Percentiles rank a stretch among this genome's conserved stretches.
phyloP scores from a whole-genome alignment of 768 basidiomycete species.

The Lactarius hatsudake region DNA sequence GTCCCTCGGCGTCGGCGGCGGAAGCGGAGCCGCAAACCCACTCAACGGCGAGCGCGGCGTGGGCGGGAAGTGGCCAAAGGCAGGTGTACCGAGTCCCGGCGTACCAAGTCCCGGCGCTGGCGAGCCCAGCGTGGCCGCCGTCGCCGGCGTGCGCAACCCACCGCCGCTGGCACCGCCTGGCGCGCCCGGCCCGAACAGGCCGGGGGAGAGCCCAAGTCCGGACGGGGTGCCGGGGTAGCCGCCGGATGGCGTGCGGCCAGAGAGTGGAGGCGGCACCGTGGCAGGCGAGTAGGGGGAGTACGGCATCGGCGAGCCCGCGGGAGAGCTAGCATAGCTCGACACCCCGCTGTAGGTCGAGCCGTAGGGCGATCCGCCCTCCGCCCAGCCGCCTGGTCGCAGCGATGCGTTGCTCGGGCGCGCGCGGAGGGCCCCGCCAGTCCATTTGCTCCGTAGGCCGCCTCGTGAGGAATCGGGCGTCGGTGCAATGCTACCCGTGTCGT shows the following conservation, averaged over 20 bases:
- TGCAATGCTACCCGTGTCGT: constrained; percentile 65
- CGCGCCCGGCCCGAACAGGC: no score
- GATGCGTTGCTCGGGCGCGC: constrained; percentile 42
- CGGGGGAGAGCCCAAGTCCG: constrained; percentile 22
- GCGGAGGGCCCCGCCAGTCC: constrained; percentile 64
- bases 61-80: constrained; percentile 37
- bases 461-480: constrained; percentile 58
- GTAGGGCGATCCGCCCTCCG: constrained; percentile 50
- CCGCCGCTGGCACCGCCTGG: constrained; percentile 1
- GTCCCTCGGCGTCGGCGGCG: constrained; percentile 5
- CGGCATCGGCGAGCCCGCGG: constrained; percentile 33
- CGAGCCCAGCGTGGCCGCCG: constrained; percentile 33
- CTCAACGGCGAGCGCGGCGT: constrained; percentile 34
- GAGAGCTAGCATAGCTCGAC: constrained; percentile 37
- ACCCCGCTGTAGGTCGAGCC: constrained; percentile 2
- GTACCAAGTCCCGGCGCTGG: constrained; percentile 23
- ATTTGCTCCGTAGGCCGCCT: constrained; percentile 58
- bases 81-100: neutral
- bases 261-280: constrained; percentile 2
- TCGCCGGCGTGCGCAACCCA: constrained; percentile 26
- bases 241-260: constrained; percentile 3
- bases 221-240: constrained; percentile 17
- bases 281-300: constrained; percentile 35
- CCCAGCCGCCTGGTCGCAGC: constrained; percentile 39
- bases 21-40: constrained; percentile 4